A percentile compares a stretch with the other conserved stretches of the same genome.
Conservation (phyloP, 768 basidiomycete species). For the Serpula lacrymans region DNA sequence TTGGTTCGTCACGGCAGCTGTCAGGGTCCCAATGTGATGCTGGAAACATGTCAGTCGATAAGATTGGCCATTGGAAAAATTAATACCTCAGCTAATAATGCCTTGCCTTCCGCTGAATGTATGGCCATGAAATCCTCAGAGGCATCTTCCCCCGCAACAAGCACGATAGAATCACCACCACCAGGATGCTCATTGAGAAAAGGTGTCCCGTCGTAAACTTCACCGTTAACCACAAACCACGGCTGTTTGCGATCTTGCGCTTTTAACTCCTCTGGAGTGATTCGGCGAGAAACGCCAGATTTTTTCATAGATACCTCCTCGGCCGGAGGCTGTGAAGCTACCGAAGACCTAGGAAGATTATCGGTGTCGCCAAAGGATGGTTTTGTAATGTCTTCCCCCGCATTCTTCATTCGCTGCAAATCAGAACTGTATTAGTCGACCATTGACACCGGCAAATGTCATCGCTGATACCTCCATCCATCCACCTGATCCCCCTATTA, state of each 20-base stretch:
- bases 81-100: slow-evolving; percentile 39
- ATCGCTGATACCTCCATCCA: slow-evolving; percentile 51
- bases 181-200: slow-evolving; percentile 59
- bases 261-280: slow-evolving; percentile 42
- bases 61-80: neutral
- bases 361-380: slow-evolving; percentile 33
- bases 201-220: slow-evolving; percentile 51
- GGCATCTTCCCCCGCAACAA: slow-evolving; percentile 56
- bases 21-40: slow-evolving; percentile 51
- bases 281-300: slow-evolving; percentile 39
- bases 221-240: slow-evolving; percentile 53
- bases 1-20: slow-evolving; percentile 3
- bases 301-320: slow-evolving; percentile 42
- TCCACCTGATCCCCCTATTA: slow-evolving; percentile 46
- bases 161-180: slow-evolving; percentile 49
- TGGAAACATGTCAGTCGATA: slow-evolving; percentile 11
- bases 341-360: neutral
- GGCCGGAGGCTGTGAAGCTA: slow-evolving; percentile 3
- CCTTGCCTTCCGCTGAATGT: slow-evolving; percentile 50
- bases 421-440: neutral
- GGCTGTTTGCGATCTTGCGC: slow-evolving; percentile 33
- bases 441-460: too few species aligned
- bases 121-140: slow-evolving; percentile 66
- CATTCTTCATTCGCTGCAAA: slow-evolving; percentile 40
- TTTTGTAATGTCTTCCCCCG: slow-evolving; percentile 39